A percentile compares a stretch with the other conserved stretches of the same genome.
These are phyloP conservation scores for Clavispora santaluciae DNA, from an alignment of 805 yeast genomes.

Conservation along the genomic window DNA sequence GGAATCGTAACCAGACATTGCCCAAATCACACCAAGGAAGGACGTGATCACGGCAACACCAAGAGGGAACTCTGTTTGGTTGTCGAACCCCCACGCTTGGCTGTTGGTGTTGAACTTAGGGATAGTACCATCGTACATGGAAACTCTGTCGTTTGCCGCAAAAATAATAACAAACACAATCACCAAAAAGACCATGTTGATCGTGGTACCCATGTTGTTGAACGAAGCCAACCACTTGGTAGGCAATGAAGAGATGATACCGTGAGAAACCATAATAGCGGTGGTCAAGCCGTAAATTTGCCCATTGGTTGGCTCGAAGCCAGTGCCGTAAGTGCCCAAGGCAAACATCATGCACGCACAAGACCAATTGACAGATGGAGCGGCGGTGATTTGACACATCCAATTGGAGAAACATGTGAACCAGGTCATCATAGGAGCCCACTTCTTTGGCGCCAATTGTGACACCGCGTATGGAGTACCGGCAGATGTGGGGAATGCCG, in stretches of 20 bases:
- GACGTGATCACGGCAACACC: constrained; percentile 56
- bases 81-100: constrained; percentile 51
- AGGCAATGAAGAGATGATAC: constrained; percentile 47
- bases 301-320: constrained; percentile 42
- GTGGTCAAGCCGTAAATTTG: constrained; percentile 49
- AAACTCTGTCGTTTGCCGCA: constrained; percentile 45
- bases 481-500: constrained; percentile 63
- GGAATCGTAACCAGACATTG: constrained; percentile 72
- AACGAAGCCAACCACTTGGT: constrained; percentile 51
- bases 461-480: constrained; percentile 69
- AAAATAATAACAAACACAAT: constrained; percentile 52
- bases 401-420: constrained; percentile 61
- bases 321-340: constrained; percentile 34
- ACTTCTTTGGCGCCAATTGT: constrained; percentile 53
- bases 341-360: constrained; percentile 56
- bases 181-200: constrained; percentile 45
- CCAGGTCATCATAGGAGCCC: constrained; percentile 55
- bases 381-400: constrained; percentile 58
- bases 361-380: constrained; percentile 56
- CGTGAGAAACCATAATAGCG: constrained; percentile 46
- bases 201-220: constrained; percentile 45
- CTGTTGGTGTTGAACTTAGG: constrained; percentile 47
- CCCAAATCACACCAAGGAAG: constrained; percentile 61
- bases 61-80: constrained; percentile 59
- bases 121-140: constrained; percentile 23